These are phyloP conservation scores for Lobosporangium transversale DNA, from an alignment of 192 early-diverging fungal genomes.

Conservation along the genomic window DNA sequence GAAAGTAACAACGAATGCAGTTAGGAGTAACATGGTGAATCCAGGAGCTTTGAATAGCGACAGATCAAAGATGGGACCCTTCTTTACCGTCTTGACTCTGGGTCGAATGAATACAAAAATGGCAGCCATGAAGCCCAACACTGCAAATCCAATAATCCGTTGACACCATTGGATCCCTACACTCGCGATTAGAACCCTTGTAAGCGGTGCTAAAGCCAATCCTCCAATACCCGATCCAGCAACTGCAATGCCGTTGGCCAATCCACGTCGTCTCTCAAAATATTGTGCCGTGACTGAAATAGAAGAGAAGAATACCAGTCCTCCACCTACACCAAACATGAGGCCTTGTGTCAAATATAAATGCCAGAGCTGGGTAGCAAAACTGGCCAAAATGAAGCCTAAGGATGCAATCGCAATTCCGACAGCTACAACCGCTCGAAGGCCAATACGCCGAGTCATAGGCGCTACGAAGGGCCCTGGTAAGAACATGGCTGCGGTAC, in stretches of 20 bases:
- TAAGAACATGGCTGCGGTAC: slow-evolving; percentile 57
- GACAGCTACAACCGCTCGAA: slow-evolving; percentile 31
- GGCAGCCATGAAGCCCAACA: slow-evolving; percentile 49
- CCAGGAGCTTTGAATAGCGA: slow-evolving; percentile 52
- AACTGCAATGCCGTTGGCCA: slow-evolving; percentile 74
- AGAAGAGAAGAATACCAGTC: slow-evolving; percentile 71
- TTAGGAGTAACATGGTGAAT: slow-evolving; percentile 41
- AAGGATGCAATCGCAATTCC: slow-evolving; percentile 56
- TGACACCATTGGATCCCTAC: slow-evolving; percentile 52
- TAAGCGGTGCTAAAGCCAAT: slow-evolving; percentile 65
- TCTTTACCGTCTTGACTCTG: slow-evolving; percentile 27
- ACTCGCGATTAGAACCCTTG: slow-evolving; percentile 37
- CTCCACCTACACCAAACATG: slow-evolving; percentile 68
- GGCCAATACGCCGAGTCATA: slow-evolving; percentile 37
- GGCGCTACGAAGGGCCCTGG: slow-evolving; percentile 52
- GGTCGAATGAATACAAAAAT: slow-evolving; percentile 54
- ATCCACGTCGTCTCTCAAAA: slow-evolving; percentile 68
- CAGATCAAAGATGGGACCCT: slow-evolving; percentile 50
- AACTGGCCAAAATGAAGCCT: slow-evolving; percentile 70
- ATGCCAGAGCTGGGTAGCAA: slow-evolving; percentile 73
- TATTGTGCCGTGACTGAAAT: slow-evolving; percentile 72
- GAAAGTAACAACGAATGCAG: slow-evolving; percentile 56
- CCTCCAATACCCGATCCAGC: slow-evolving; percentile 78
- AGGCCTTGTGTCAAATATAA: slow-evolving; percentile 72
- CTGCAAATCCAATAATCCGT: slow-evolving; percentile 50